Base-by-base conservation (phyloP, 2,329 filamentous ascomycete genomes). In the Fusarium chlamydosporum region DNA sequence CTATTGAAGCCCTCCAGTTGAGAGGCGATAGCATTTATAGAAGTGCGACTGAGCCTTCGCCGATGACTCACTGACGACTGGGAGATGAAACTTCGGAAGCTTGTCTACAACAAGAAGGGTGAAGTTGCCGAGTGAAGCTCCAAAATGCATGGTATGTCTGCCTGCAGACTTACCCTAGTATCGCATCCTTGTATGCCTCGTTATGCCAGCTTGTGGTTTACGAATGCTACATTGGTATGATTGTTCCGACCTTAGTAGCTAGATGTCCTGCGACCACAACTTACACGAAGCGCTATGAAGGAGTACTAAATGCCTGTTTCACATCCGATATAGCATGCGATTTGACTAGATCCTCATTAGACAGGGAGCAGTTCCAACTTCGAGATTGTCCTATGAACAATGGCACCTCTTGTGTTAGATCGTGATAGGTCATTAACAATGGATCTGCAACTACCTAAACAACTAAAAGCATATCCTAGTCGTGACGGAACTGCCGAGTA, bases 41-140 rank as follows among this genome's bases (percentile, higher is more conserved):
- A 23, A 23, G 23, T 27, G 23, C 37, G 20, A 16, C 37, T 65
- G 67, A 68, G 67, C 52, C 50, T 45, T 63, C 38, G 61, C 68
- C 66, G 65, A 74, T 74, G 68, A 74, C 63, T 74, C 72, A 73
- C 23, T n/a, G 23, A 18, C n/a, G 41, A 48, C 38, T 27, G 29
- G 47, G 43, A 50, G 43, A 45, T 10, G 37, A 40, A 46, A n/a
- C 7, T 29, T 29, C 15, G 35, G 34, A 16, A 38, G 26, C 10
- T 51, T 23, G 33, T 4, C n/a, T 4, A 26, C 26, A 15, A 15
- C 12, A 50, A 7, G 8, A 29, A 38, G 6, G 12, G 15, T n/a
- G 12, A 10, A 23, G 4, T 5, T 27, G n/a, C 18, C 18, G 11
- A 38, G 10, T 20, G 23, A 40, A 37, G 15, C 16, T 4, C 3